Percentiles rank a stretch among this genome's conserved stretches.
Conservation (phyloP, 2,329 filamentous ascomycete species). For the Aspergillus sojae region DNA sequence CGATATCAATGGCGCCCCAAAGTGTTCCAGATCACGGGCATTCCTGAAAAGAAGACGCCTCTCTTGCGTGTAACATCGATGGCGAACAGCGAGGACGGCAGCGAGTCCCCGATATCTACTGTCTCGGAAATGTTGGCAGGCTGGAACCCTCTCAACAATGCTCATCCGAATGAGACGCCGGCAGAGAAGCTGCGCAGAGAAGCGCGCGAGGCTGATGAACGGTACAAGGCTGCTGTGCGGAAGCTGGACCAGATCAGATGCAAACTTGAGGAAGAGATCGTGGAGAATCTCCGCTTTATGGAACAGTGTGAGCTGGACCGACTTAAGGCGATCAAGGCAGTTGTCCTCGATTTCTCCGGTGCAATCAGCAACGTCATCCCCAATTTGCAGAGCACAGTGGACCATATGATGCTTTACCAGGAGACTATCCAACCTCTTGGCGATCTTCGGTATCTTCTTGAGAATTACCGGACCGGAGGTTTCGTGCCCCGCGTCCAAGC, state of each 20-base stretch:
- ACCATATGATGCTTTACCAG: conserved; percentile 99
- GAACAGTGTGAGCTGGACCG: conserved; percentile 96
- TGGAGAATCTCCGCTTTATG: conserved; percentile 90
- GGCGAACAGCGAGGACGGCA: conserved; percentile 60
- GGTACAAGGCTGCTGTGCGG: conserved; percentile 83
- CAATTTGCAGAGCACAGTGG: conserved; percentile 89
- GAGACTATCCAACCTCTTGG: conserved; percentile 94
- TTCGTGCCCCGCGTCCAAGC: conserved; percentile 88
- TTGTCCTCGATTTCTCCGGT: conserved; percentile 95
- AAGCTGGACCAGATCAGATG: conserved; percentile 90
- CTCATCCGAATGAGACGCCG: conserved; percentile 90
- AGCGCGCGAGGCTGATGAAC: conserved; percentile 85
- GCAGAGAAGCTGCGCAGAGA: conserved; percentile 84
- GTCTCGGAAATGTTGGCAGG: conserved; percentile 87
- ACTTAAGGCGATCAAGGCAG: conserved; percentile 96
- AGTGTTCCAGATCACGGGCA: conserved; percentile 82
- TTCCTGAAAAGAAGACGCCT: conserved; percentile 82
- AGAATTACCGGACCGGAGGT: conserved; percentile 94
- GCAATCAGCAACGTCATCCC: conserved; percentile 98
- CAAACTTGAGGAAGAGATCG: conserved; percentile 92
- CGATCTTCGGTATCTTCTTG: conserved; percentile 88
- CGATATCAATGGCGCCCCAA: conserved; percentile 97
- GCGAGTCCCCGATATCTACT: conserved; percentile 80
- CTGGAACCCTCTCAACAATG: conserved; percentile 91
- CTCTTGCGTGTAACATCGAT: conserved; percentile 75